These are phyloP conservation scores for Thraustochytrium striatum DNA, from an alignment of 352 stramenopile species.

Conservation along the genomic window DNA sequence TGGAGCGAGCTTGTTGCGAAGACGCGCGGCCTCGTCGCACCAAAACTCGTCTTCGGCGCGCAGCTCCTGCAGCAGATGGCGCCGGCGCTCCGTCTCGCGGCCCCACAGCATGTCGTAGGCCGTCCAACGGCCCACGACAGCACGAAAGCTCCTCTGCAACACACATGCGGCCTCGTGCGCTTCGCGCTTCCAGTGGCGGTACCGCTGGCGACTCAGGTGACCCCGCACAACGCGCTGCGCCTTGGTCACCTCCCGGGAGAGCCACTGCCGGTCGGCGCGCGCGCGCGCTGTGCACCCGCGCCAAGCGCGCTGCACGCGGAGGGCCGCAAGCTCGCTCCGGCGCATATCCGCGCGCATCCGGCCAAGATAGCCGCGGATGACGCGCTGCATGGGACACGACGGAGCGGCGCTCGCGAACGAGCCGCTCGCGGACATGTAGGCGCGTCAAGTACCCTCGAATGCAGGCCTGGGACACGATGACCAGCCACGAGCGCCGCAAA, in stretches of 20 bases:
- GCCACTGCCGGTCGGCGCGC: background rate
- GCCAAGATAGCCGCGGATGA: constrained; percentile 27
- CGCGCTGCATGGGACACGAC: background rate
- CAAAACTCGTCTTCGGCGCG: constrained; percentile 44
- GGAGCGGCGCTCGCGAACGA: background rate
- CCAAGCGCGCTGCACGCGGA: constrained; percentile 12
- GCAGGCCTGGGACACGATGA: constrained; percentile 27
- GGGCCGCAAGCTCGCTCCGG: constrained; percentile 1
- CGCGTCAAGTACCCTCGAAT: constrained; percentile 32
- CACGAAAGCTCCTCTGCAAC: constrained; percentile 7
- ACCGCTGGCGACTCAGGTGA: constrained; percentile 6
- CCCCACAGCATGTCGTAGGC: background rate
- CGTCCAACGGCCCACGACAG: background rate
- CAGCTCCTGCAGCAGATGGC: constrained; percentile 1
- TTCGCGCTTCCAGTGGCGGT: background rate
- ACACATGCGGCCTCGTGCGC: background rate
- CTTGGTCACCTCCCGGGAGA: constrained; percentile 20
- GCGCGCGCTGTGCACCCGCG: constrained; percentile 13
- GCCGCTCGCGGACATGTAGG: background rate
- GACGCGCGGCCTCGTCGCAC: constrained; percentile 12
- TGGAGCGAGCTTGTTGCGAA: background rate
- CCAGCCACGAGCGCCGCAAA: constrained; percentile 24
- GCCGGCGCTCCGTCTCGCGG: constrained; percentile 27
- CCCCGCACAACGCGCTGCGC: constrained; percentile 28
- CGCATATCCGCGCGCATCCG: constrained; percentile 3